Evolutionary conservation across 148 eudicot species (phyloP), one percentile per base, ranked within the genome.

Genomic region (Arbutus unedo): DNA sequence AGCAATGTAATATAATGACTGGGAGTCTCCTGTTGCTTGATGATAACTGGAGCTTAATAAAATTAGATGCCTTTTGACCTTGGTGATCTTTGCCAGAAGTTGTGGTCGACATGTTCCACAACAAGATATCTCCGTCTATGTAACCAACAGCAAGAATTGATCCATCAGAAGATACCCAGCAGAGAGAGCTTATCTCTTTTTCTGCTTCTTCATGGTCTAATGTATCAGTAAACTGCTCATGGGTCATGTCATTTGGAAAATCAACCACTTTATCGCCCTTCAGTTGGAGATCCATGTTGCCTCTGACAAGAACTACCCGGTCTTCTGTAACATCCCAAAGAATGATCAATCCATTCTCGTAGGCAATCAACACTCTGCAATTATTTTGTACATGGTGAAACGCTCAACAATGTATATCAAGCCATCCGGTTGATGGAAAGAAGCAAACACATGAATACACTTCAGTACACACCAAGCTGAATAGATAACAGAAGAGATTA

Each of bases 131-230:
- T 83, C 99, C 99, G 86, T 97, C 98, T 49, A 93, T 90, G 83
- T 97, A 97, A 83, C 99, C 99, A 80, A 92, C 96, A 84, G 99
- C 99, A 76, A 93, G 85, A 82, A 93, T 79, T 67, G 99, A 92
- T 60, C 97, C 98, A 89, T 94, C 99, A 82, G 91, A 85, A 80
- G 98, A 93, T 59, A 91, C 98, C 99, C 99, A 97, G 83, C 98
- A 94, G 15, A 93, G 92, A 83, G 98, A 87, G 80, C 92, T 89
- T 74, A 97, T 94, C 79, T 94, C 99, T 85, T 94, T 97, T 79
- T 92, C 96, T 71, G 66, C 86, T 67, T 89, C 86, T 83, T 91
- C 95, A 76, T 76, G 57, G 49, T 82, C 90, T 78, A 84, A 82
- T 74, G 81, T 31, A 83, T 87, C 81, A 83, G 84, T 77, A 23